Percentiles rank a stretch among this genome's conserved stretches.
Evolutionary conservation across 108 stramenopile species (phyloP).

Genomic region (Cyclotella cryptica): DNA sequence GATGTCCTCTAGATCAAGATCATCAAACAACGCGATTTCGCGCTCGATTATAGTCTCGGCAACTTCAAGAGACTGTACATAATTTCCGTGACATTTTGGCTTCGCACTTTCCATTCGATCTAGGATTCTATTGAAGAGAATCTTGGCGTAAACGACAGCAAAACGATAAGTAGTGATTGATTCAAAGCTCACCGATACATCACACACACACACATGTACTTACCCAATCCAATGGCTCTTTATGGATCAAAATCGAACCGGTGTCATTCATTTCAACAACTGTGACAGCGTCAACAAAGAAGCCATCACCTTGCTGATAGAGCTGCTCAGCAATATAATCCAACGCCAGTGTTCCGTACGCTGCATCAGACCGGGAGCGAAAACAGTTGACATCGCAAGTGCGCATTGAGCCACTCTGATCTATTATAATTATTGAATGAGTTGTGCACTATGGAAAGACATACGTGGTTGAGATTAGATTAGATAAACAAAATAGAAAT

Average conservation of each 20-base stretch:
- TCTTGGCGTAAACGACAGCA: constrained; percentile 1
- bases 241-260: constrained; percentile 40
- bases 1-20: constrained; percentile 46
- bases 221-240: constrained; percentile 66
- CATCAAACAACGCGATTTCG: constrained; percentile 22
- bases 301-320: constrained; percentile 53
- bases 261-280: constrained; percentile 60
- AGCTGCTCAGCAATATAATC: constrained; percentile 72
- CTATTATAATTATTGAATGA: constrained; percentile 68
- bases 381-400: constrained; percentile 57
- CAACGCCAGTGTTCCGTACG: constrained; percentile 58
- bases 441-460: constrained; percentile 35
- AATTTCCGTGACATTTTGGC: constrained; percentile 49
- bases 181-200: neutral
- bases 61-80: constrained; percentile 27
- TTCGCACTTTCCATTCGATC: constrained; percentile 35
- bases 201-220: neutral
- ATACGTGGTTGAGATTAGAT: neutral
- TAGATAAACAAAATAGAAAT: neutral
- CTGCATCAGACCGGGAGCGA: constrained; percentile 57
- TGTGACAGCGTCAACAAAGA: constrained; percentile 59
- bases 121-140: constrained; percentile 60
- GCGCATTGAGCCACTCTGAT: constrained; percentile 68
- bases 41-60: constrained; percentile 30
- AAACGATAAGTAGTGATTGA: neutral